Conservation (phyloP, 106 monocot genomes). For the Vanilla planifolia region DNA sequence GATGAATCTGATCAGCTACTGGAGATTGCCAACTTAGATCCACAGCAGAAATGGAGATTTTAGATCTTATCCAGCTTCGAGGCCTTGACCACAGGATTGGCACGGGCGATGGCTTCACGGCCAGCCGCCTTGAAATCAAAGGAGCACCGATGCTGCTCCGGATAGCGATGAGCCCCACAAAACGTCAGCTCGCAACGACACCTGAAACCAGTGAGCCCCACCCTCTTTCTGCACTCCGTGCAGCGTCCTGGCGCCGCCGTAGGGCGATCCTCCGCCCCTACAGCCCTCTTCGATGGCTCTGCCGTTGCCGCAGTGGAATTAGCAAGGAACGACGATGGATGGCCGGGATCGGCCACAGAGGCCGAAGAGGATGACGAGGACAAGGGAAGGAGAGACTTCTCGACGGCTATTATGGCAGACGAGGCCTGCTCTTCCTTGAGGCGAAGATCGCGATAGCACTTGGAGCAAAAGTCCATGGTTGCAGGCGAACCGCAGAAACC, state of each 20-base stretch:
- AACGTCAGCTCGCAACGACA: slow-evolving; percentile 23
- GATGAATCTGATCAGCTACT: too few species aligned
- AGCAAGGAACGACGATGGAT: neutral
- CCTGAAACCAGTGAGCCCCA: slow-evolving; percentile 23
- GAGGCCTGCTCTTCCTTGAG: slow-evolving; percentile 37
- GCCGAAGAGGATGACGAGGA: neutral
- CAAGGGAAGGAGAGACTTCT: slow-evolving; percentile 13
- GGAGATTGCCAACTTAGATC: too few species aligned
- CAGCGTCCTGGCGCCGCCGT: slow-evolving; percentile 14
- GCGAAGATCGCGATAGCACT: slow-evolving; percentile 35
- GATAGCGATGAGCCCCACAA: slow-evolving; percentile 25
- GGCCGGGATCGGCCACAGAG: neutral
- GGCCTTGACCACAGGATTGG: slow-evolving; percentile 36
- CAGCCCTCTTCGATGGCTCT: too few species aligned
- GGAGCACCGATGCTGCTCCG: slow-evolving; percentile 26
- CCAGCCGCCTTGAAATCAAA: slow-evolving; percentile 51
- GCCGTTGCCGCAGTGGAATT: neutral
- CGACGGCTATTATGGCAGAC: slow-evolving; percentile 25
- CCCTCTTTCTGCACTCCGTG: slow-evolving; percentile 19
- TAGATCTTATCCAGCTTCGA: slow-evolving; percentile 33
- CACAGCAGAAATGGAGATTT: too few species aligned
- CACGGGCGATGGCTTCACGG: slow-evolving; percentile 29
- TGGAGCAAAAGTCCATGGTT: slow-evolving; percentile 50
- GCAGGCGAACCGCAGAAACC: slow-evolving; percentile 53
- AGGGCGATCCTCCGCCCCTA: neutral